Evolutionary conservation across 768 basidiomycete species (phyloP), one percentile per base, ranked within the genome.

Genomic region (Hysterangium stoloniferum): DNA sequence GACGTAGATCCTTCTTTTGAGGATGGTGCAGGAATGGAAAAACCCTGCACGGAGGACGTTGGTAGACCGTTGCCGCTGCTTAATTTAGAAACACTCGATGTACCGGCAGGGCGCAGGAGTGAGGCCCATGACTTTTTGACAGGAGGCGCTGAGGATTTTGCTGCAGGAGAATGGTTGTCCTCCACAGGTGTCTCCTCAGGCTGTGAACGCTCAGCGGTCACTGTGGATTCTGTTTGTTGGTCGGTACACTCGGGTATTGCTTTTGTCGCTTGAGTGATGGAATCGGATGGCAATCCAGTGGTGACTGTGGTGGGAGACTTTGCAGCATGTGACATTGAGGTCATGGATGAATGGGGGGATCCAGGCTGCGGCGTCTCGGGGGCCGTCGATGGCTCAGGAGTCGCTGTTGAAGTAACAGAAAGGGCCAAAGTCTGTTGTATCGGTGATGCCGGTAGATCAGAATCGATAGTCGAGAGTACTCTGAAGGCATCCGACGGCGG

Each of bases 71-170:
- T 75, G 37, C 65, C 58, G 66, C 61, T 45, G 68, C 71, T 76
- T 76, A 56, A 69, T 71, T 22, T 76, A 78, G 61, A 72, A 72
- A 63, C 51, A 3, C 72, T 64, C 0, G 71, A 58, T 0, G 75
- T 64, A 0, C 69, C 54, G 1, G 71, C 49, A 0, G 74, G 63
- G 44, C 76, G 75, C 32, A 89, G 69, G 29, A 90, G 78, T 12
- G 84, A 84, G 0, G 86, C 85, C 80, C 82, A 90, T 1, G 82
- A 84, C 62, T 81, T 86, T 66, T 79, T 84, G n/a, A 56, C 49
- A 1, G 57, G 41, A 4, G 69, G 63, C 20, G 69, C 38, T 57
- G 40, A 13, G 2, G 44, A 31, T 17, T 34, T 45, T 45, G 44
- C 11, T 7, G n/a, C 34, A n/a, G 34, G 25, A 48, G 34, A 17